Base-by-base conservation (phyloP, 176 grass and related monocot genomes). In the Oryza coarctata region DNA sequence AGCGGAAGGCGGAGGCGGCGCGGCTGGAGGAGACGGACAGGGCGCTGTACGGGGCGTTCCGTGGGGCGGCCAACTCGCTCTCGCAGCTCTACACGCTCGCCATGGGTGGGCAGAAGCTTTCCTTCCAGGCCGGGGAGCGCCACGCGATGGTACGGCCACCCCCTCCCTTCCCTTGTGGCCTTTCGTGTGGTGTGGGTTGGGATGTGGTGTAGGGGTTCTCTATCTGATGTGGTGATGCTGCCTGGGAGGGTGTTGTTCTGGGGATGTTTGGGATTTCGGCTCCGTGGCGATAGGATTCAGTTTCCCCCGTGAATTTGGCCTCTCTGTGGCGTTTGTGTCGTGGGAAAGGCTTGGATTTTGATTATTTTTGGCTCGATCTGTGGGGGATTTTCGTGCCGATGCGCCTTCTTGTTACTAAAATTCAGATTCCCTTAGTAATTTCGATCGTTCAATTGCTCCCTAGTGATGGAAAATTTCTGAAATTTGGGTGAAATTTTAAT, bases 21-120 rank as follows among this genome's bases (percentile, higher is more conserved):
- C 57, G 85, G 26, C 93, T 92, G 29, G 93, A 94, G 65, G 93
- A 94, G 89, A 88, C 83, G 85, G 89, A 94, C 80, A 87, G 89
- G 31, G 90, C 89, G 70, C 71, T 92, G 65, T 94, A 94, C 65
- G 90, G 85, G 0, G 88, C 85, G 12, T 94, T 92, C 87, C 73
- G 87, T 0, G 78, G 89, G 75, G 93, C 82, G 11, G 89, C 89
- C 63, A 94, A 90, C 85, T 94, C 87, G 28, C 86, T 94, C 22
- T 94, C 89, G 44, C 89, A 94, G 82, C 78, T 92, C 49, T 89
- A 94, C 84, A 92, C 89, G 33, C 87, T 86, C 70, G 58, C 74
- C 89, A 94, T 90, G 89, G 88, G 88, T 65, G 84, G 86, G 7
- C 89, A 94, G 85, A 94, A 81, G 89, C 50, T 68, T 27, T 92